Evolutionary conservation across 805 yeast species (phyloP).

Genomic region (Blastobotrys americana): DNA sequence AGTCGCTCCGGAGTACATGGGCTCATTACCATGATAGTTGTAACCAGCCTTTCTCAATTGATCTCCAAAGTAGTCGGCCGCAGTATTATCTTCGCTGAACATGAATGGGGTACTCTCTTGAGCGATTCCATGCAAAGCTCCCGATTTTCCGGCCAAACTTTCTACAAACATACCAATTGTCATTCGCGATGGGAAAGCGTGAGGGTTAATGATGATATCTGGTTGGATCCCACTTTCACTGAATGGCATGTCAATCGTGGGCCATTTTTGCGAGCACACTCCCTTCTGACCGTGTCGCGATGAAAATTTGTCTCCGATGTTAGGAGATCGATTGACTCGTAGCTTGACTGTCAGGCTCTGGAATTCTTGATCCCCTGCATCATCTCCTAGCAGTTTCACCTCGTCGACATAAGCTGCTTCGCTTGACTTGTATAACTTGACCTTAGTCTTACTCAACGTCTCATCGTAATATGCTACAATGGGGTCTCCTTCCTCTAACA

Average conservation of each 20-base stretch:
- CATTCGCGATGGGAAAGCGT: slow-evolving; percentile 99
- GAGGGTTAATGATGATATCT: slow-evolving; percentile 95
- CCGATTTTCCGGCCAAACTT: slow-evolving; percentile 97
- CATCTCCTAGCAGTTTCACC: slow-evolving; percentile 87
- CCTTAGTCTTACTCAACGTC: slow-evolving; percentile 80
- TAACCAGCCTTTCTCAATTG: slow-evolving; percentile 83
- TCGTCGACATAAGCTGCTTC: slow-evolving; percentile 95
- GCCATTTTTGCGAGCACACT: slow-evolving; percentile 98
- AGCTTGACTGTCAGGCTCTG: slow-evolving; percentile 83
- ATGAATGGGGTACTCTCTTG: slow-evolving; percentile 97
- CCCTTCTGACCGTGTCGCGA: slow-evolving; percentile 99
- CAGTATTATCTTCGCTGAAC: slow-evolving; percentile 85
- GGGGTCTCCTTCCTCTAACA: slow-evolving; percentile 93
- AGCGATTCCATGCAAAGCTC: slow-evolving; percentile 95
- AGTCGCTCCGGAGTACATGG: slow-evolving; percentile 97
- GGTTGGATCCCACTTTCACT: slow-evolving; percentile 95
- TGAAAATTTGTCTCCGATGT: slow-evolving; percentile 96
- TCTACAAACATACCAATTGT: slow-evolving; percentile 99
- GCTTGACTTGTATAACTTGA: slow-evolving; percentile 84
- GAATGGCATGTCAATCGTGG: slow-evolving; percentile 94
- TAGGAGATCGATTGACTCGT: slow-evolving; percentile 84
- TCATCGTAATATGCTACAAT: slow-evolving; percentile 90
- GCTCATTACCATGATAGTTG: slow-evolving; percentile 97
- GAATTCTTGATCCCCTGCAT: slow-evolving; percentile 63
- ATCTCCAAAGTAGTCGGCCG: slow-evolving; percentile 96